Conservation (phyloP, 2,329 filamentous ascomycete species). For the Colletotrichum phormii region DNA sequence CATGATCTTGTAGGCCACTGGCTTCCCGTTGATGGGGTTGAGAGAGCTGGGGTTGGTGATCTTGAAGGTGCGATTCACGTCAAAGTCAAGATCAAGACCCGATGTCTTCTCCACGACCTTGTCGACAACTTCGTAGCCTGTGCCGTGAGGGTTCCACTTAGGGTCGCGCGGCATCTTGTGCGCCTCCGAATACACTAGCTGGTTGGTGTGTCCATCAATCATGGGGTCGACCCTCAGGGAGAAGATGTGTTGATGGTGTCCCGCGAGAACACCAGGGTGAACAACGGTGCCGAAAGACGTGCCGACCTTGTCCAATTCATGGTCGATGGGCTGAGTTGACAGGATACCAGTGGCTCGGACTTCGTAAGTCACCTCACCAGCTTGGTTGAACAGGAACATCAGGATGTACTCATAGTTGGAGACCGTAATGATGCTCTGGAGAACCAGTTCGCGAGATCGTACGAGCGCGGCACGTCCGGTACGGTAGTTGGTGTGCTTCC, state of each 20-base stretch:
- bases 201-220: constrained; percentile 66
- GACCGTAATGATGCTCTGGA: constrained; percentile 76
- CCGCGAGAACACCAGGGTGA: constrained; percentile 59
- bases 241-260: constrained; percentile 82
- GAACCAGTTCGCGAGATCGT: constrained; percentile 70
- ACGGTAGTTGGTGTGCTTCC: constrained; percentile 79
- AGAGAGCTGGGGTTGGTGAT: constrained; percentile 34
- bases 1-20: constrained; percentile 37
- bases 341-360: constrained; percentile 76
- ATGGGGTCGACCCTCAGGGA: constrained; percentile 73
- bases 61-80: constrained; percentile 31
- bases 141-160: constrained; percentile 33
- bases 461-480: constrained; percentile 72
- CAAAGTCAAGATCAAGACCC: constrained; percentile 19
- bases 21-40: constrained; percentile 35
- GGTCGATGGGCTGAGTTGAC: constrained; percentile 62
- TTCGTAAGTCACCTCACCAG: constrained; percentile 71
- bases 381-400: constrained; percentile 72
- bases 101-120: constrained; percentile 26
- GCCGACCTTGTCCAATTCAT: constrained; percentile 62
- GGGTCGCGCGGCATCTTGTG: constrained; percentile 29
- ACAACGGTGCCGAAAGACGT: constrained; percentile 71
- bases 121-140: constrained; percentile 27
- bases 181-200: constrained; percentile 61
- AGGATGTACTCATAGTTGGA: constrained; percentile 80